phyloP scores from a whole-genome alignment of 2,329 filamentous ascomycete species.

The Hymenotorrendiella dingleyae region DNA sequence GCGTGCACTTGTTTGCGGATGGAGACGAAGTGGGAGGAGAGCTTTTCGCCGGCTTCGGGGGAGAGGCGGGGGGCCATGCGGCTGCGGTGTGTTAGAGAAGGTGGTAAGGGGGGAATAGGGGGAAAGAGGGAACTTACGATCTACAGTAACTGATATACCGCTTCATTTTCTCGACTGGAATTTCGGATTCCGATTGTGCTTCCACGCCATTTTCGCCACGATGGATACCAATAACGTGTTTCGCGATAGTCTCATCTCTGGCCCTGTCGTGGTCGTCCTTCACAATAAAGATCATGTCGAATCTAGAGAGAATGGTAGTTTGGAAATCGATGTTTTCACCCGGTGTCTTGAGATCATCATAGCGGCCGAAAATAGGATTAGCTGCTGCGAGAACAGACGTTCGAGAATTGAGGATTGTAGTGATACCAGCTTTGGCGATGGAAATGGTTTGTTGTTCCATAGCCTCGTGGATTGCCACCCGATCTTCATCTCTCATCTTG shows the following conservation, averaged over 20 bases:
- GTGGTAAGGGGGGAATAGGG: not conserved
- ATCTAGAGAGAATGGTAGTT: conserved; percentile 94
- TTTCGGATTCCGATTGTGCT: conserved; percentile 78
- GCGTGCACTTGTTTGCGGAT: conserved; percentile 92
- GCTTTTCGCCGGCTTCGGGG: conserved; percentile 85
- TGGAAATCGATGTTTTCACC: conserved; percentile 99
- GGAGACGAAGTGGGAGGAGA: conserved; percentile 94
- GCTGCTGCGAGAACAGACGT: conserved; percentile 94
- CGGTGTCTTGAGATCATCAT: conserved; percentile 95
- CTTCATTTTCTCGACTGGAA: conserved; percentile 94
- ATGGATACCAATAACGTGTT: conserved; percentile 95
- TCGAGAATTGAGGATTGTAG: conserved; percentile 91
- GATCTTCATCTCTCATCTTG: conserved; percentile 98
- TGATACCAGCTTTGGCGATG: conserved; percentile 97
- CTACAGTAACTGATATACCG: conserved; percentile 97
- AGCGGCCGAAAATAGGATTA: conserved; percentile 95
- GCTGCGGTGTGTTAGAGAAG: conserved; percentile 42
- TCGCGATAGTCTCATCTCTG: conserved; percentile 89
- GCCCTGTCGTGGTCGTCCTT: conserved; percentile 87
- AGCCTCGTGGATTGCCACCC: conserved; percentile 97
- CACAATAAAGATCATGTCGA: conserved; percentile 99
- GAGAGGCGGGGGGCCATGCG: conserved; percentile 90
- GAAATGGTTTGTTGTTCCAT: conserved; percentile 99
- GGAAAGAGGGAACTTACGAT: conserved; percentile 52
- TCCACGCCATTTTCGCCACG: conserved; percentile 84